A percentile compares a stretch with the other conserved stretches of the same genome.
Conservation (phyloP, 2,329 filamentous ascomycete species). For the Monilinia fructicola region DNA sequence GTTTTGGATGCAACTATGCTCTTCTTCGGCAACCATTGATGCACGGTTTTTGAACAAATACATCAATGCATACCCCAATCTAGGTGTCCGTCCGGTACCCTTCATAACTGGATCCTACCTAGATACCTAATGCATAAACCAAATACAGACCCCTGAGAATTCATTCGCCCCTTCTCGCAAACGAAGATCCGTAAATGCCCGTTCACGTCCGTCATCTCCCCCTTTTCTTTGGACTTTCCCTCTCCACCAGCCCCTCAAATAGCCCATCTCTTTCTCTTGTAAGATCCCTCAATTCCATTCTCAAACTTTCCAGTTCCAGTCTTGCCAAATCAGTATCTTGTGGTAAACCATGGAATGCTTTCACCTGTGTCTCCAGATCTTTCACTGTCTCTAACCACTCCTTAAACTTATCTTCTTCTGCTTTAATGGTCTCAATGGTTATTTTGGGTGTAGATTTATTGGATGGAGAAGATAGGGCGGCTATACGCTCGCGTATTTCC, state of each 20-base stretch:
- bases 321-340: conserved; percentile 68
- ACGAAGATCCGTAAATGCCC: neutral
- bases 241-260: conserved; percentile 71
- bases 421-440: conserved; percentile 57
- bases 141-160: neutral
- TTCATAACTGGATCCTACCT: neutral
- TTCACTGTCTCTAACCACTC: conserved; percentile 57
- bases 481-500: conserved; percentile 61
- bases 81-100: neutral
- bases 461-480: conserved; percentile 40
- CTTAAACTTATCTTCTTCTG: conserved; percentile 59
- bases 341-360: conserved; percentile 69
- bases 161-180: neutral
- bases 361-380: conserved; percentile 61
- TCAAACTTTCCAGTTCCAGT: conserved; percentile 66
- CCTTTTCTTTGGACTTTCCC: conserved; percentile 52
- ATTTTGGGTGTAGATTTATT: conserved; percentile 36
- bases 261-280: conserved; percentile 66
- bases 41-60: neutral
- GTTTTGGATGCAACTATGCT: neutral
- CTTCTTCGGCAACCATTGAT: neutral
- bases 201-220: neutral
- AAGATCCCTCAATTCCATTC: conserved; percentile 61
- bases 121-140: neutral
- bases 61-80: neutral